Conservation (phyloP, 352 stramenopile species). For the Phytophthora sp. region DNA sequence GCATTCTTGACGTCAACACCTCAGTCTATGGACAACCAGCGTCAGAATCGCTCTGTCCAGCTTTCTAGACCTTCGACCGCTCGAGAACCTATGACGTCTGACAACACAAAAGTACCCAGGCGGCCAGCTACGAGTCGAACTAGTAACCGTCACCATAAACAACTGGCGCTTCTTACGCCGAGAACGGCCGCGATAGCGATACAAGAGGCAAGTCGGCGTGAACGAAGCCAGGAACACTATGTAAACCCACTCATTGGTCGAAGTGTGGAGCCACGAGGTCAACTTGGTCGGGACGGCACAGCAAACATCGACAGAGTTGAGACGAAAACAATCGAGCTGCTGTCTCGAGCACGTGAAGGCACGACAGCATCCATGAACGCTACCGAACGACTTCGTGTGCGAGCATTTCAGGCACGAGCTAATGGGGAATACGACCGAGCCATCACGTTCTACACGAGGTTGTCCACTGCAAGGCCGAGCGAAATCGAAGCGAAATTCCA, state of each 20-base stretch:
- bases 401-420: conserved; percentile 53
- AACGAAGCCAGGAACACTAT: conserved; percentile 55
- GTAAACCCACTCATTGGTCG: conserved; percentile 48
- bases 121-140: conserved; percentile 36
- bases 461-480: conserved; percentile 15
- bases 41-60: conserved; percentile 4
- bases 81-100: conserved; percentile 2
- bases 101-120: conserved; percentile 18
- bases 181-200: conserved; percentile 34
- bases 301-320: conserved; percentile 12
- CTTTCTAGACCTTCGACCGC: conserved; percentile 32
- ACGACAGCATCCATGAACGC: conserved; percentile 46
- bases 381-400: conserved; percentile 44
- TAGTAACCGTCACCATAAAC: conserved; percentile 16
- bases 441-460: conserved; percentile 43
- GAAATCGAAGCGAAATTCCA: conserved; percentile 49
- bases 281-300: conserved; percentile 22
- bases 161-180: conserved; percentile 22
- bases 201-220: conserved; percentile 47
- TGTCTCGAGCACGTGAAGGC: conserved; percentile 28
- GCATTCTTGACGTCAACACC: conserved; percentile 29
- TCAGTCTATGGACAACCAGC: conserved; percentile 9
- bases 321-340: conserved; percentile 23
- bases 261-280: conserved; percentile 52
- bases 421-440: conserved; percentile 52